These are phyloP conservation scores for Narthecium ossifragum DNA, from an alignment of 106 monocot species.

Conservation along the genomic window DNA sequence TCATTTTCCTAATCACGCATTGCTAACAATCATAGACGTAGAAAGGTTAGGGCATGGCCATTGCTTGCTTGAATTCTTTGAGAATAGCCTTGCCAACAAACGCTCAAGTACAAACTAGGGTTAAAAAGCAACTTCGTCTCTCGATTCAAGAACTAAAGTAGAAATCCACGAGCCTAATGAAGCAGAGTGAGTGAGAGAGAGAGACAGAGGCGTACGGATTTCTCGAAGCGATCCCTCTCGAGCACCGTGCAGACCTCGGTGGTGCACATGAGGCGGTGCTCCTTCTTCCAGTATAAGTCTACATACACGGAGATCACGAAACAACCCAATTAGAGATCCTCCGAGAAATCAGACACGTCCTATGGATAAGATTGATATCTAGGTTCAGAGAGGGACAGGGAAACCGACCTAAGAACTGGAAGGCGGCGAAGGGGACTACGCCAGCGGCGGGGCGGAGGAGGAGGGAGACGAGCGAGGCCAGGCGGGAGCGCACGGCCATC, in stretches of 20 bases:
- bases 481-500: slow-evolving; percentile 38
- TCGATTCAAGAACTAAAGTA: too few relatives aligned
- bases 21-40: too few relatives aligned
- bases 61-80: too few relatives aligned
- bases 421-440: slow-evolving; percentile 66
- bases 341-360: neutral
- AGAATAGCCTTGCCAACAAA: too few relatives aligned
- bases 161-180: too few relatives aligned
- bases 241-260: slow-evolving; percentile 42
- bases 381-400: neutral
- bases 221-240: slow-evolving; percentile 49
- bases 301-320: neutral
- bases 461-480: slow-evolving; percentile 51
- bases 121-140: neutral
- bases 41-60: too few relatives aligned
- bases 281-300: slow-evolving; percentile 78
- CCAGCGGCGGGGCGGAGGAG: slow-evolving; percentile 71
- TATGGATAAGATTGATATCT: too few relatives aligned
- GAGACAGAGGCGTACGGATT: slow-evolving; percentile 20
- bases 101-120: too few relatives aligned
- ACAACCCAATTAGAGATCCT: neutral
- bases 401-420: slow-evolving; percentile 64
- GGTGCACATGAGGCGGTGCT: slow-evolving; percentile 53
- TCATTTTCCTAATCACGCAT: too few relatives aligned
- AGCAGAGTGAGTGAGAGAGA: neutral